phyloP scores from a whole-genome alignment of 768 basidiomycete species.

The Boletus edulis region DNA sequence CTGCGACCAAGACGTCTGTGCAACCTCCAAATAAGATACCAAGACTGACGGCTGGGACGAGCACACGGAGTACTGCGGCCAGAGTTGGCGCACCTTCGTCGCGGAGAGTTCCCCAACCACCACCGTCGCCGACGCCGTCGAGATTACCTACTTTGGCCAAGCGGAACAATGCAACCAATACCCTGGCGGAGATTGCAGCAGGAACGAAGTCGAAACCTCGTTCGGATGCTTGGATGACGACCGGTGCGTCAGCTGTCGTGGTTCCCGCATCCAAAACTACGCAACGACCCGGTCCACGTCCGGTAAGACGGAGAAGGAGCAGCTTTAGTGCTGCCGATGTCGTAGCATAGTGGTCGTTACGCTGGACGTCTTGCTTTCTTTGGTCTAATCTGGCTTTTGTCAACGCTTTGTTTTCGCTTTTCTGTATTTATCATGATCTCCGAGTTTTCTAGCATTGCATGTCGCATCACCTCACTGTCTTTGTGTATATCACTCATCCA shows the following conservation, averaged over 20 bases:
- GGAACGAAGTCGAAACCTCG: conserved; percentile 35
- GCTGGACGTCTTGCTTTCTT: conserved; percentile 13
- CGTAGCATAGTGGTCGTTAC: conserved; percentile 52
- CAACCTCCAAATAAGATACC: conserved; percentile 67
- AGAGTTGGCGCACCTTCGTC: conserved; percentile 31
- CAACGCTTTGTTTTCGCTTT: conserved; percentile 1
- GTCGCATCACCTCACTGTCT: conserved; percentile 16
- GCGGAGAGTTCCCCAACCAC: conserved; percentile 40
- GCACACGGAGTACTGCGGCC: conserved; percentile 46
- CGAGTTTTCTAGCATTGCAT: conserved; percentile 24
- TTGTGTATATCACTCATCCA: conserved; percentile 19
- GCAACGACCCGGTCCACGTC: conserved; percentile 71
- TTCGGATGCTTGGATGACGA: conserved; percentile 75
- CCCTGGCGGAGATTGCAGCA: conserved; percentile 49
- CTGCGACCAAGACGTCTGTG: conserved; percentile 39
- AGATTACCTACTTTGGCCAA: conserved; percentile 73
- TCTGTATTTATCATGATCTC: conserved; percentile 30
- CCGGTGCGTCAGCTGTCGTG: conserved; percentile 64
- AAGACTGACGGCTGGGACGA: conserved; percentile 54
- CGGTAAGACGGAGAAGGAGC: conserved; percentile 72
- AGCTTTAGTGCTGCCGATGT: conserved; percentile 89
- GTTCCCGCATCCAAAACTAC: conserved; percentile 64
- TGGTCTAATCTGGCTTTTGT: conserved; percentile 4
- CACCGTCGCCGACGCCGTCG: conserved; percentile 71
- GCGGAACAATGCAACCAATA: conserved; percentile 44